Evolutionary conservation across 2,329 filamentous ascomycete species (phyloP), one percentile per base, ranked within the genome.

Genomic region (Ceratocystis papillata): DNA sequence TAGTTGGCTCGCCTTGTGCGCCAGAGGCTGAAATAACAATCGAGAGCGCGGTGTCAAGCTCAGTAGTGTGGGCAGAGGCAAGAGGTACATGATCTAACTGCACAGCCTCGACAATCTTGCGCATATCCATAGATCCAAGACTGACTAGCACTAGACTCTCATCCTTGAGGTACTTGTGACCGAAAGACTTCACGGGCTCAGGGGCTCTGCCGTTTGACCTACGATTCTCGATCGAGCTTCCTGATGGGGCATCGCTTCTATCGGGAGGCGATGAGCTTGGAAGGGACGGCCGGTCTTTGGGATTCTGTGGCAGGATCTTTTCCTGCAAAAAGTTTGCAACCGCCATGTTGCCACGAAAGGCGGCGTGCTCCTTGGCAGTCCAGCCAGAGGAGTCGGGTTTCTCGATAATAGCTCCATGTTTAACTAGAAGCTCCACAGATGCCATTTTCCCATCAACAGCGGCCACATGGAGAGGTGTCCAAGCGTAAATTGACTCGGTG

Each of bases 391-490:
- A 88, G 74, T 99, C 94, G 5, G 81, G 78, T 67, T 83, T 86
- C 66, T 87, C 85, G 2, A 90, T 77, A 67, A 95, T 84, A 0
- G 90, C 90, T 1, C 90, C 90, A 25, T 88, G 87, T 62, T 87
- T 83, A 50, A 96, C 82, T 3, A 99, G 80, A 28, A 94, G 79
- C 72, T 91, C 82, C 0, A 89, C 89, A 50, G 96, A 84, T 0
- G 81, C 76, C 10, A 90, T 75, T 69, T 91, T 87, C 0, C 93
- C 93, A 72, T 99, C 92, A 1, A 97, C 93, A 65, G 88, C 89
- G 8, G 93, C 90, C 69, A 96, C 88, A 72, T 96, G 94, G 12
- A 99, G 79, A n/a, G 94, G 90, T 0, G 94, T 96, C 93, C 94
- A 99, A 2, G 87, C 85, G 73, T 95, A 97, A 0, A 88, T 87